Percentiles rank a stretch among this genome's conserved stretches.
Evolutionary conservation across 371 early-diverging fungal genomes (phyloP).

Genomic region (Rhizopus delemar): DNA sequence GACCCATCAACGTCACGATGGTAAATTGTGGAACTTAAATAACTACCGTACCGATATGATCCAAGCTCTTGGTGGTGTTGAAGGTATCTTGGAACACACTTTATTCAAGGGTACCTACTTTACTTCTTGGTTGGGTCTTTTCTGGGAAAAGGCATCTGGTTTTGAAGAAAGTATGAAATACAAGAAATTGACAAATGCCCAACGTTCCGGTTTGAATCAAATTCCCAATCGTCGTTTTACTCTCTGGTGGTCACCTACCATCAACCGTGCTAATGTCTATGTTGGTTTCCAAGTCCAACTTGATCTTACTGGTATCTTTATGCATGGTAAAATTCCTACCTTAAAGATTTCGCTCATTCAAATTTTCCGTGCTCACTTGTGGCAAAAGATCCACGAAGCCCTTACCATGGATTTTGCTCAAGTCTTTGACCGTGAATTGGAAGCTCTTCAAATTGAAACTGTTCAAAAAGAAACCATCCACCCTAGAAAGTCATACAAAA

Average conservation of each 20-base stretch:
- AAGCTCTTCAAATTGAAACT: conserved; percentile 96
- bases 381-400: conserved; percentile 99
- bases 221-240: conserved; percentile 99
- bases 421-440: conserved; percentile 97
- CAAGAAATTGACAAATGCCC: conserved; percentile 99
- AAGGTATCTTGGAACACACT: conserved; percentile 98
- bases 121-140: conserved; percentile 97
- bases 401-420: conserved; percentile 93
- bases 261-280: conserved; percentile 94
- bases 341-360: conserved; percentile 98
- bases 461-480: conserved; percentile 99
- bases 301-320: conserved; percentile 98
- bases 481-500: conserved; percentile 98
- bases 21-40: conserved; percentile 96
- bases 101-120: conserved; percentile 97
- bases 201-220: conserved; percentile 96
- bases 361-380: conserved; percentile 99
- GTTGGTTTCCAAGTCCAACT: conserved; percentile 99
- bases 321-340: conserved; percentile 99
- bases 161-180: conserved; percentile 65
- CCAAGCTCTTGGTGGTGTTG: conserved; percentile 97
- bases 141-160: conserved; percentile 90
- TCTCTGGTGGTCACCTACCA: conserved; percentile 99
- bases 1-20: conserved; percentile 94
- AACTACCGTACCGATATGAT: conserved; percentile 98